Evolutionary conservation across 768 basidiomycete species (phyloP), one percentile per base, ranked within the genome.

Genomic region (Naganishia onofrii): DNA sequence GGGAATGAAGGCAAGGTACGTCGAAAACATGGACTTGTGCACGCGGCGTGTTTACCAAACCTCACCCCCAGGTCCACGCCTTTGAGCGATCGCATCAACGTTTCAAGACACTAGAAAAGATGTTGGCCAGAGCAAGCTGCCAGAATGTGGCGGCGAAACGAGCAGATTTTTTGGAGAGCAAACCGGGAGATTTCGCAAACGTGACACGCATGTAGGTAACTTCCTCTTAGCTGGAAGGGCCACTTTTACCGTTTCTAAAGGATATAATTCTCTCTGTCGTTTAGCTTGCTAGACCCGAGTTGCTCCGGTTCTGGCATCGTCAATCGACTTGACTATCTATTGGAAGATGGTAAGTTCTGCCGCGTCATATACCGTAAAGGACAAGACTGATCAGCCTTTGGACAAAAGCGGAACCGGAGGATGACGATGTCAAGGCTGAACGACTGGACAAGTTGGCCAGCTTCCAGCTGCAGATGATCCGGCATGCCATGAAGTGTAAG

Each of bases 271-370:
- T 32, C 0, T 70, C 32, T 66, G 63, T 46, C 51, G 28, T 23
- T 32, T 67, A 94, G 93, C 71, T 84, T 99, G 48, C 84, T 98
- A 9, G 95, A 99, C 79, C 95, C 95, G 15, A 97, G 94, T 42
- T 99, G 95, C 79, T 96, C 93, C 70, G 92, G 93, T 46, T 93
- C 91, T 19, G 92, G 93, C 3, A 94, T 95, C 68, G 88, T 93
- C 58, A 92, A 92, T 81, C 87, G 93, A 60, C 82, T 96, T 65
- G 92, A 96, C 78, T 85, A 93, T 81, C 85, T 94, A 10, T 82
- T 92, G 10, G 89, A 89, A 75, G 82, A 85, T 78, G 91, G 92
- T 89, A 69, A 66, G 48, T 12, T 26, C 48, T 8, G 84, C 70
- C 44, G 53, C 69, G 70, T 13, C 63, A 48, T n/a, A n/a, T n/a